phyloP scores from a whole-genome alignment of 2,329 filamentous ascomycete species.

The Fusarium foetens region DNA sequence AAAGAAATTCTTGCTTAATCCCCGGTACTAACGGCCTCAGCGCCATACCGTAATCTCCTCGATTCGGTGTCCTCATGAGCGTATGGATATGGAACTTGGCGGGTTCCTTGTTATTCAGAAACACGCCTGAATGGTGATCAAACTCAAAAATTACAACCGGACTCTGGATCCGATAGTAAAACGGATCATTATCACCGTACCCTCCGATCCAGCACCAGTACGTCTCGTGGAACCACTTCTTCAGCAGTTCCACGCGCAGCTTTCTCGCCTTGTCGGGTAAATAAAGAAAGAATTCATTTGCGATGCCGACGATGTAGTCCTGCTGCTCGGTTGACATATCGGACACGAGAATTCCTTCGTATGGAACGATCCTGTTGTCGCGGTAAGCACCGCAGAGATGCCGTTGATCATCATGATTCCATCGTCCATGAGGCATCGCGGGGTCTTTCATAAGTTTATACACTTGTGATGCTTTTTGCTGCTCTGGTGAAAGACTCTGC shows the following conservation, averaged over 20 bases:
- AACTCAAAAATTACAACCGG: constrained; percentile 81
- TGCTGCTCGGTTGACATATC: constrained; percentile 58
- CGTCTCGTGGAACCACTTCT: constrained; percentile 71
- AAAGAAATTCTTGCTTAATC: constrained; percentile 41
- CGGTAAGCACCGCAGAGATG: constrained; percentile 82
- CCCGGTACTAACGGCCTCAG: constrained; percentile 53
- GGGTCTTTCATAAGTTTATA: constrained; percentile 71
- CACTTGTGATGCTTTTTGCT: constrained; percentile 62
- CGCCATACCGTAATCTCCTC: constrained; percentile 77
- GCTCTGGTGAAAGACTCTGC: constrained; percentile 64
- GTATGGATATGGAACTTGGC: constrained; percentile 85
- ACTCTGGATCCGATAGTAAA: constrained; percentile 82
- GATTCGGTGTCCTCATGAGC: constrained; percentile 76
- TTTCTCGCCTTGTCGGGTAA: constrained; percentile 67
- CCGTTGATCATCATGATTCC: constrained; percentile 84
- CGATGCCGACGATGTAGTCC: constrained; percentile 45
- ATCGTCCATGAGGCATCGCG: constrained; percentile 73
- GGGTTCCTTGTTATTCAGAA: constrained; percentile 76
- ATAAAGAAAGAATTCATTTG: constrained; percentile 73
- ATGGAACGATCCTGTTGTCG: constrained; percentile 81
- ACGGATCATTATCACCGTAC: constrained; percentile 72
- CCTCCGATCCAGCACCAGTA: constrained; percentile 85
- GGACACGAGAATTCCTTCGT: constrained; percentile 71
- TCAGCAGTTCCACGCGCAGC: constrained; percentile 64
- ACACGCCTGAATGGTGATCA: constrained; percentile 83